Base-by-base conservation (phyloP, 2,329 filamentous ascomycete genomes). In the Talaromyces sp. region DNA sequence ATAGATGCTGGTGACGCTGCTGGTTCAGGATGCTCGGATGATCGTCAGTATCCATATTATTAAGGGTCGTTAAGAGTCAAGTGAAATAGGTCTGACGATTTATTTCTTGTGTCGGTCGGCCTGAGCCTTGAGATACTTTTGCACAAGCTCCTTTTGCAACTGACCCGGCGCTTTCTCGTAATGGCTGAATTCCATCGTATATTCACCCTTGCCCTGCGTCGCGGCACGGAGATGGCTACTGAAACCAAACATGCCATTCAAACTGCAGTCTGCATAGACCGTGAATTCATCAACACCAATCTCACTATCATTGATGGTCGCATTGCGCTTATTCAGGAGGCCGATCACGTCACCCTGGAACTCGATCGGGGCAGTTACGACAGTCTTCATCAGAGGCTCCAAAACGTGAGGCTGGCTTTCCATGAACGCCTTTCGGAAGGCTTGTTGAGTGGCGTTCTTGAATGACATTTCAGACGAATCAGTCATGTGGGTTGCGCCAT, bases 171-270 rank as follows among this genome's bases (percentile, higher is more conserved):
- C 92, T 60, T 92, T 84, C 61, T 91, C 88, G 74, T 99, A 99
- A 82, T 98, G 95, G 78, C 91, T 95, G 75, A 99, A 99, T 81
- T 99, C 95, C 95, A 99, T 98, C 73, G 87, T 90, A 76, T 97
- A 99, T 82, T 99, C 95, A 73, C 95, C 95, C 85, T 99, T 99
- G 68, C 95, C 95, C 82, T 99, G 95, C 2, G 93, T 98, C 24
- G 93, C 91, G 14, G 95, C 95, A 72, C 95, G 87, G 70, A 99
- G 81, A 79, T 97, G 91, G 48, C 89, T 91, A 73, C 89, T 93
- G 82, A 99, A 98, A 68, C 95, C 95, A 77, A 99, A 99, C 95
- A 99, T 99, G 77, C 90, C 88, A 78, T 98, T 97, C 76, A 99
- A 80, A 76, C 90, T 93, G 82, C 93, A 97, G 81, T 98, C 95